These are phyloP conservation scores for Penicillium desertorum DNA, from an alignment of 495 filamentous ascomycete species.

Conservation along the genomic window DNA sequence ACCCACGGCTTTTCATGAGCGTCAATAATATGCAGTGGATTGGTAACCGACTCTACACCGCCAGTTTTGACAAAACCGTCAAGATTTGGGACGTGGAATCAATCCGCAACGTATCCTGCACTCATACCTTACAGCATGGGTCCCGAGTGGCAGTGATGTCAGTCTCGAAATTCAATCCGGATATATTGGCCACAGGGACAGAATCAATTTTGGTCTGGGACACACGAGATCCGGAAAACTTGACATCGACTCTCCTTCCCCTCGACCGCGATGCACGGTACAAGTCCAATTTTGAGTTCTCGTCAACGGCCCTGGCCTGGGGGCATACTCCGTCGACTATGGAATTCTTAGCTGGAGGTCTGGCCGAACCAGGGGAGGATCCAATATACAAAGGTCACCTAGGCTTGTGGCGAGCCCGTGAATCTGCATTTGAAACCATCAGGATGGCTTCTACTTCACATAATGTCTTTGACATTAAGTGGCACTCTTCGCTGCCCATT, in stretches of 20 bases:
- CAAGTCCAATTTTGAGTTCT: constrained; percentile 53
- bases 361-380: constrained; percentile 60
- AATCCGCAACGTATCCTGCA: constrained; percentile 31
- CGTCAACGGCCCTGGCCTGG: constrained; percentile 73
- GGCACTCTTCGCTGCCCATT: constrained; percentile 61
- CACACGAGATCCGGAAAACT: constrained; percentile 10
- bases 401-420: constrained; percentile 65
- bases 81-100: constrained; percentile 66
- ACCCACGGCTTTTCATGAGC: constrained; percentile 72
- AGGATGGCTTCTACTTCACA: constrained; percentile 53
- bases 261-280: constrained; percentile 21
- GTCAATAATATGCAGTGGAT: constrained; percentile 76
- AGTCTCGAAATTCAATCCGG: constrained; percentile 43
- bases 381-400: constrained; percentile 65
- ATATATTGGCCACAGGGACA: constrained; percentile 54
- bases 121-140: constrained; percentile 59
- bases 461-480: constrained; percentile 78
- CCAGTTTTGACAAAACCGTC: constrained; percentile 76
- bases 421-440: constrained; percentile 46
- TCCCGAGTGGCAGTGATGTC: constrained; percentile 72
- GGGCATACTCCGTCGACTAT: constrained; percentile 51
- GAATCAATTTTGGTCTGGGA: constrained; percentile 37
- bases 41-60: constrained; percentile 64
- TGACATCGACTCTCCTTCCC: constrained; percentile 1
- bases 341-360: constrained; percentile 71